phyloP scores from a whole-genome alignment of 169 alveolate species.

The Plasmodium sp. region DNA sequence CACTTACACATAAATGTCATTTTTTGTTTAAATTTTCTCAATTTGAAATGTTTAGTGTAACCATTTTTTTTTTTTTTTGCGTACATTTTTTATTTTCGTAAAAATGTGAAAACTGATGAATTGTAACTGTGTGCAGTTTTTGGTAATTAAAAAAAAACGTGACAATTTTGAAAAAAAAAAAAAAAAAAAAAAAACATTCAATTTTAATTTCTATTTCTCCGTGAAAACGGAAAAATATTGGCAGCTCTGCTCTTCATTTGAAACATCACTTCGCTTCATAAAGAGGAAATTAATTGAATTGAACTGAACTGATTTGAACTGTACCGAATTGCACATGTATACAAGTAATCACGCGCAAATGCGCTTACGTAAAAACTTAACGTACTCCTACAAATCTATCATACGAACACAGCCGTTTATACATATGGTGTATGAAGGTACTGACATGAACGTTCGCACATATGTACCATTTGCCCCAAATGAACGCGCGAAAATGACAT shows the following conservation, averaged over 20 bases:
- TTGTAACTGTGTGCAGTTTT: slow-evolving; percentile 47
- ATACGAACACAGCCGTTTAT: neutral
- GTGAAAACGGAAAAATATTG: neutral
- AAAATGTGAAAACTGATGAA: slow-evolving; percentile 32
- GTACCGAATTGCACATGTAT: neutral
- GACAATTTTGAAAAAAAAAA: neutral
- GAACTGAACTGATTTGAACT: neutral
- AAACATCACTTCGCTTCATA: neutral
- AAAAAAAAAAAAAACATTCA: neutral
- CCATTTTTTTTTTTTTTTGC: neutral
- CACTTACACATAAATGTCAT: neutral
- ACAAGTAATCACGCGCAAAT: neutral
- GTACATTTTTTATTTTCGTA: slow-evolving; percentile 5
- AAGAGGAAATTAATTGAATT: neutral
- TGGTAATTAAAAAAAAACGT: slow-evolving; percentile 8
- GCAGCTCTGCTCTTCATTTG: slow-evolving; percentile 3
- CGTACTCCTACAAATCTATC: slow-evolving; percentile 3
- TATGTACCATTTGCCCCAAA: neutral
- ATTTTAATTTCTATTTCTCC: slow-evolving; percentile 18
- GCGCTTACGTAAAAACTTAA: neutral
- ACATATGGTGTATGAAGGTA: neutral
- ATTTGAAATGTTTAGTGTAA: slow-evolving; percentile 20
- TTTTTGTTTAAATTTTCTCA: slow-evolving; percentile 31
- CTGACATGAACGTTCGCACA: neutral
- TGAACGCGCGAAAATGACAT: neutral